Conservation (phyloP, 805 yeast genomes). For the Saccharomycopsis capsularis region DNA sequence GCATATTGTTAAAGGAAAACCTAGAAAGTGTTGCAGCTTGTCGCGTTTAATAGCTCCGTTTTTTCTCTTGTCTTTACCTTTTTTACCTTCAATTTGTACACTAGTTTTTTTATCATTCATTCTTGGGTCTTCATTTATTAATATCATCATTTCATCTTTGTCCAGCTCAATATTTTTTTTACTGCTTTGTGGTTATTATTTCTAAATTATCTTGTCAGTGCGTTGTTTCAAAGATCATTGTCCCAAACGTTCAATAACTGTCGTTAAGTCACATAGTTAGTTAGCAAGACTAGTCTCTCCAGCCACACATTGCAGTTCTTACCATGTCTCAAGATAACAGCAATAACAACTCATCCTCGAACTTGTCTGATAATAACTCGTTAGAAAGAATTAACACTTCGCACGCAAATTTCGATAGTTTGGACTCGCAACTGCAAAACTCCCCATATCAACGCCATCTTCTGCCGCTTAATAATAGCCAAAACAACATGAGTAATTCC, state of each 20-base stretch:
- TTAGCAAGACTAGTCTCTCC: too few relatives aligned
- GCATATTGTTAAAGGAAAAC: not conserved
- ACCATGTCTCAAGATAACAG: conserved; percentile 8
- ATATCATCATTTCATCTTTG: too few relatives aligned
- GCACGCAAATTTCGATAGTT: conserved; percentile 2
- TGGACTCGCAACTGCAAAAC: not conserved
- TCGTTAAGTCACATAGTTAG: too few relatives aligned
- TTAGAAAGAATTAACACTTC: conserved; percentile 10
- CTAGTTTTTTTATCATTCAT: not conserved
- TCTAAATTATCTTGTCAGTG: not conserved
- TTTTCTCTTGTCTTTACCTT: not conserved
- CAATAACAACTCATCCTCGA: conserved; percentile 7
- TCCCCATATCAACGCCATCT: conserved; percentile 10
- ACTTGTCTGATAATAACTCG: conserved; percentile 3
- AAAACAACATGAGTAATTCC: not conserved
- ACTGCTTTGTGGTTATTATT: not conserved
- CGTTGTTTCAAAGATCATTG: too few relatives aligned
- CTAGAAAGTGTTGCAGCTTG: not conserved
- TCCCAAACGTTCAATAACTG: too few relatives aligned
- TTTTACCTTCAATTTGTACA: not conserved
- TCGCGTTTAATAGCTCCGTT: not conserved
- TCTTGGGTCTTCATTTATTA: too few relatives aligned
- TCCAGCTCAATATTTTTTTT: not conserved
- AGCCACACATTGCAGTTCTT: too few relatives aligned
- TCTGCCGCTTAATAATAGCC: not conserved